Conservation (phyloP, 2,329 filamentous ascomycete genomes). For the Aureobasidium sp. region DNA sequence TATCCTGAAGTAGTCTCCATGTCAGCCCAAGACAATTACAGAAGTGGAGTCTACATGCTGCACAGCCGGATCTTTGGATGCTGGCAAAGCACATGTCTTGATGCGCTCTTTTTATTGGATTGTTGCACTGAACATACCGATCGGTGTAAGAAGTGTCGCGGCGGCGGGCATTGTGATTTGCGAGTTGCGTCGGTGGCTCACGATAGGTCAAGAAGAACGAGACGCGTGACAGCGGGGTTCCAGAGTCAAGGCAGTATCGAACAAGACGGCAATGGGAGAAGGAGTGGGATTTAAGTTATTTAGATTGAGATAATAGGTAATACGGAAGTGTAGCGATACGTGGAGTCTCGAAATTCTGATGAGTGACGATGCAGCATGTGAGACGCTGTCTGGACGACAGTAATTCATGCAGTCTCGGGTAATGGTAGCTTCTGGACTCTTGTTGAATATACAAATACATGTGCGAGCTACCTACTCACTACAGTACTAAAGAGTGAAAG, state of each 20-base stretch:
- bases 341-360: not conserved
- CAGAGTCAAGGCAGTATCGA: not conserved
- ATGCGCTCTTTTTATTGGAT: slow-evolving; percentile 3
- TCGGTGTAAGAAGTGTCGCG: slow-evolving; percentile 7
- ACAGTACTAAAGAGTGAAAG: not conserved
- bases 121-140: slow-evolving; percentile 7
- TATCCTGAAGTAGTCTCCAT: slow-evolving; percentile 33
- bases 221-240: not conserved
- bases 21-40: slow-evolving; percentile 8
- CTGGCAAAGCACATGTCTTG: not conserved
- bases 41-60: not conserved
- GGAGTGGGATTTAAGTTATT: not conserved
- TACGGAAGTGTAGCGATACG: not conserved
- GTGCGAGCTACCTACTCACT: not conserved
- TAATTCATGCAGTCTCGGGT: not conserved
- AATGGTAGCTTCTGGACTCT: not conserved
- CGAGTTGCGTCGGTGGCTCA: not conserved
- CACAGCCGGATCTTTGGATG: not conserved
- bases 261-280: not conserved
- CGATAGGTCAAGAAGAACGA: not conserved
- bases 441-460: not conserved
- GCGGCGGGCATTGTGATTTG: slow-evolving; percentile 12
- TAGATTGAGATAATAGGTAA: not conserved
- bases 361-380: not conserved
- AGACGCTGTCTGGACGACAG: not conserved